Percentiles rank a stretch among this genome's conserved stretches.
Conservation (phyloP, 306 rosid genomes). For the Clitoria ternatea region DNA sequence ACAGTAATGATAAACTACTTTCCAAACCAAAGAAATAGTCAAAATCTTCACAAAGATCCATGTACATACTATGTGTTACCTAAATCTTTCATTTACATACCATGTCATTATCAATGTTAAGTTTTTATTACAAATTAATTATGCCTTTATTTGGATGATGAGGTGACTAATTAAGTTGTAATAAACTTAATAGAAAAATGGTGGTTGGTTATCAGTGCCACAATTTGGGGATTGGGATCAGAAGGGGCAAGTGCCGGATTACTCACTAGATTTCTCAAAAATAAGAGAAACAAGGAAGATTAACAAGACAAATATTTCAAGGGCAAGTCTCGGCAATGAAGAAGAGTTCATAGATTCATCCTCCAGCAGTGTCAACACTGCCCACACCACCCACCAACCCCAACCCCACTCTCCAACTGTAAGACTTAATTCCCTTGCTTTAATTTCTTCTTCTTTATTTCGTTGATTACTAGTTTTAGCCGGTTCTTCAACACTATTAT, state of each 20-base stretch:
- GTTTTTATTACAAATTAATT: neutral
- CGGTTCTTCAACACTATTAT: neutral
- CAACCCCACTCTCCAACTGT: conserved; percentile 71
- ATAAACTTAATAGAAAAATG: conserved; percentile 53
- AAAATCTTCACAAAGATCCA: neutral
- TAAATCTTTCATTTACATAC: neutral
- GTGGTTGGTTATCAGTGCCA: conserved; percentile 87
- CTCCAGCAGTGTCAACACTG: conserved; percentile 33
- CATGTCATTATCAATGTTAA: neutral
- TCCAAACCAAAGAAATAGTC: conserved; percentile 19
- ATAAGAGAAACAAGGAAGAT: conserved; percentile 93
- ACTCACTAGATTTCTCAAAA: conserved; percentile 93
- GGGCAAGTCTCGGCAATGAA: conserved; percentile 95
- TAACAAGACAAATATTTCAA: conserved; percentile 76
- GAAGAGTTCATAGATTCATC: conserved; percentile 68
- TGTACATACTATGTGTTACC: neutral
- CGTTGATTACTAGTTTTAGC: neutral
- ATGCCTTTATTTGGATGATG: neutral
- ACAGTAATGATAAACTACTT: conserved; percentile 1
- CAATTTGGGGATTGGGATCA: conserved; percentile 99
- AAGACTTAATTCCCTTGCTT: too few relatives aligned
- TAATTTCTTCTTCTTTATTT: conserved; percentile 25
- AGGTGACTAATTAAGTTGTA: neutral
- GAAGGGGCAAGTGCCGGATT: conserved; percentile 82
- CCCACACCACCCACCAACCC: conserved; percentile 38